phyloP scores from a whole-genome alignment of 1,284 basidiomycete species.

The Moesziomyces sp. region DNA sequence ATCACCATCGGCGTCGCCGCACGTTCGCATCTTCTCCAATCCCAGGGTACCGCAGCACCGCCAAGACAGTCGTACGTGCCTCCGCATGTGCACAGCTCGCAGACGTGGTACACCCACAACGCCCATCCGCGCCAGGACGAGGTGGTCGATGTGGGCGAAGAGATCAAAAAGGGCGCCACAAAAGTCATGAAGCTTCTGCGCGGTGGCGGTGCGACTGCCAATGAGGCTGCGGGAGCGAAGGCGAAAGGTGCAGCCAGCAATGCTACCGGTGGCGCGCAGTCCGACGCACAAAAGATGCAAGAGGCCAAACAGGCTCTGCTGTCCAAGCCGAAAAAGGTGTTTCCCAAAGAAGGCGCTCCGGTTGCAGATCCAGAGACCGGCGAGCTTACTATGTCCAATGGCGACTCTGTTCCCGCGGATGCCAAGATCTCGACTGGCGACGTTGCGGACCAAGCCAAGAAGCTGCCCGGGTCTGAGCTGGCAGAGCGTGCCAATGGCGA shows the following conservation, averaged over 20 bases:
- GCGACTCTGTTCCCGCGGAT: slow-evolving; percentile 1
- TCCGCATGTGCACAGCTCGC: slow-evolving; percentile 46
- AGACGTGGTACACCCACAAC: slow-evolving; percentile 28
- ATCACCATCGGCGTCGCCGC: slow-evolving; percentile 65
- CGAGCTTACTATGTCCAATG: slow-evolving; percentile 39
- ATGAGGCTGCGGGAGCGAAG: slow-evolving; percentile 9
- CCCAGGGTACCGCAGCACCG: slow-evolving; percentile 52
- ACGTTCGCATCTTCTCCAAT: slow-evolving; percentile 58
- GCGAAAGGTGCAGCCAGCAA: neutral
- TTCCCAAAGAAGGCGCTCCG: slow-evolving; percentile 46
- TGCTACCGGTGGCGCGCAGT: neutral
- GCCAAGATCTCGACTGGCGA: slow-evolving; percentile 10
- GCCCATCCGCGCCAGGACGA: slow-evolving; percentile 27
- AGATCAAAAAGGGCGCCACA: slow-evolving; percentile 50
- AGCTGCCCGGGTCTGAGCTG: neutral
- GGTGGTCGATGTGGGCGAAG: slow-evolving; percentile 58
- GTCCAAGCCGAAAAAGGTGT: slow-evolving; percentile 34
- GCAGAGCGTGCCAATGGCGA: slow-evolving; percentile 11
- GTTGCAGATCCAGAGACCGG: slow-evolving; percentile 36
- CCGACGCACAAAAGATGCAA: neutral
- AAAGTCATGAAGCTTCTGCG: slow-evolving; percentile 54
- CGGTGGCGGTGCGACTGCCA: slow-evolving; percentile 26
- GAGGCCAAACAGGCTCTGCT: slow-evolving; percentile 8
- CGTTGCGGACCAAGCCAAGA: slow-evolving; percentile 22
- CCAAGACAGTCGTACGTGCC: slow-evolving; percentile 22